Base-by-base conservation (phyloP, 768 basidiomycete genomes). In the Collybiopsis luxurians region DNA sequence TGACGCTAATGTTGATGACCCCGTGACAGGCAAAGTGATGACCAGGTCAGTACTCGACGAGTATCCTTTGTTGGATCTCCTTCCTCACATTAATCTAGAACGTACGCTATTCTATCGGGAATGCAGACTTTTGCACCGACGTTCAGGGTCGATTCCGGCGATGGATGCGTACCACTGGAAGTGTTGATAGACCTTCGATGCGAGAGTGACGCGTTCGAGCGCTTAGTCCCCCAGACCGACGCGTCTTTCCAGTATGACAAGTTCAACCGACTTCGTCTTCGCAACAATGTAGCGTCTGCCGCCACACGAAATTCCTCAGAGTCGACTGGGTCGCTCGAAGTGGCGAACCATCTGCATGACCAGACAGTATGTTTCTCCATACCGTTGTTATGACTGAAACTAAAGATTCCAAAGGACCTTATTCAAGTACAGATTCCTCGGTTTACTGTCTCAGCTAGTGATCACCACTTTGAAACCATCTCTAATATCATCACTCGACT, bases 211-310 rank as follows among this genome's bases (percentile, higher is more conserved):
- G 84, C 84, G 48, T 96, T 96, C 68, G 92, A 96, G 64, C 88
- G 93, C 2, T 79, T 98, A 38, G 90, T 98, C 5, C 90, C 92
- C 2, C 90, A 92, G 69, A 92, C 95, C 0, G 85, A 91, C 56
- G 90, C 90, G 0, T 85, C 80, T 3, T 83, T 96, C 59, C 89
- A 86, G 46, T 93, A 95, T 67, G 95, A 98, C 78, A 94, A 92
- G 68, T 96, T 96, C 76, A 98, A 98, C 71, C 87, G 89, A 40
- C 79, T 97, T 9, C 86, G 95, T 34, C 73, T 95, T 51, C 86
- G 87, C 43, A 92, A 86, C 61, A 84, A 82, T 59, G 72, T 87
- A 28, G 84, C 86, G 30, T 81, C 84, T 11, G 74, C 77, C 30
- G 67, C 71, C n/a, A 69, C 66, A 28, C 73, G 72, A 53, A 60